Evolutionary conservation across 176 grass and related monocot species (phyloP), one percentile per base, ranked within the genome.

Genomic region (Melocanna baccifera): DNA sequence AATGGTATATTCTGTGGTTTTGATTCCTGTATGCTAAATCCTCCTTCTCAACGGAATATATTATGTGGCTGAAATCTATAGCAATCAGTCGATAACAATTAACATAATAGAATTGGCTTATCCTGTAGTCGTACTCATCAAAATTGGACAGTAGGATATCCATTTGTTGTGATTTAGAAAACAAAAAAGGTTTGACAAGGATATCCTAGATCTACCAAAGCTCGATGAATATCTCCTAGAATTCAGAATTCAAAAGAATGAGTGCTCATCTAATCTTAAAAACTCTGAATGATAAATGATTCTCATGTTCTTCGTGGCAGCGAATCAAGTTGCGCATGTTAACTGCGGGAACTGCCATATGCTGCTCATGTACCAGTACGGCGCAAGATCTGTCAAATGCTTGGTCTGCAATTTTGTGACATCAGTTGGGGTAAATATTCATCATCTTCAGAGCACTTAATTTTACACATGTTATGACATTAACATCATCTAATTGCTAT

Each of bases 291-390:
- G 39, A 86, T 22, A 13, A 80, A 81, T 45, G 14, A 10, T 84
- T 40, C 29, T 8, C 62, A 59, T 78, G 11, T 90, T 79, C 34
- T 78, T 77, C 56, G 47, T 80, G 5, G 37, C 93, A 96, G 97
- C 91, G 41, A 99, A 99, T 82, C 97, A 96, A 72, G 93, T 99
- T 43, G 97, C 97, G 10, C 93, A 96, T 89, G 91, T 96, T 55
- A 92, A 83, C 71, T 96, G 93, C 45, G 97, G 93, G 53, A 99
- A 92, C 58, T 99, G 96, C 18, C 93, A 79, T n/a, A 96, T 99
- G 93, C 81, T 99, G 77, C 90, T 99, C n/a, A 99, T 96, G 96
- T 99, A 96, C 81, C 96, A 99, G 87, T 96, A 99, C 59, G 93
- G 93, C 63, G 96, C 96, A 57, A 75, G 96, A 86, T 99, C 96